Conservation (phyloP, 495 filamentous ascomycete genomes). For the Talaromyces trachyspermus region DNA sequence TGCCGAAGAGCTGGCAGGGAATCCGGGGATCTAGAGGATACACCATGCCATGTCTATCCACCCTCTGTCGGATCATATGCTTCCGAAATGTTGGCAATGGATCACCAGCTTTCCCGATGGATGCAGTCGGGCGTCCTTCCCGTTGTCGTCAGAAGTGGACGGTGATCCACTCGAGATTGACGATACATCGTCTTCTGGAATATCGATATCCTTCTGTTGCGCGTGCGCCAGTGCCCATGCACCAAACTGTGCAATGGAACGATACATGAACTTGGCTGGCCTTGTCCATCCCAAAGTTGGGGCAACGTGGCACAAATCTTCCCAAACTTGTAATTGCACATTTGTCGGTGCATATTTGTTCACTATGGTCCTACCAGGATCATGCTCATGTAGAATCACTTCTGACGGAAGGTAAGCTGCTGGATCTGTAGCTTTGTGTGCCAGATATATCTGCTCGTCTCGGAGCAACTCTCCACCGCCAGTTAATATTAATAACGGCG, state of each 20-base stretch:
- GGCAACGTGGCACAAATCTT: conserved; percentile 85
- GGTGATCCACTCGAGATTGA: conserved; percentile 54
- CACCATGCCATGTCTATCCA: conserved; percentile 68
- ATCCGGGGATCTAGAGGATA: conserved; percentile 54
- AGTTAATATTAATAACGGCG: conserved; percentile 75
- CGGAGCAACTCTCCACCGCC: conserved; percentile 83
- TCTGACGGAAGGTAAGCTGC: conserved; percentile 62
- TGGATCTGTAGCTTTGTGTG: conserved; percentile 87
- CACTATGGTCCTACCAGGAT: conserved; percentile 46
- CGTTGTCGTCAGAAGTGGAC: conserved; percentile 36
- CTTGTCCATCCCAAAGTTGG: conserved; percentile 84
- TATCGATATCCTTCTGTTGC: conserved; percentile 70
- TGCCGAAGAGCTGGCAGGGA: conserved; percentile 58
- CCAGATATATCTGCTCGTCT: conserved; percentile 91
- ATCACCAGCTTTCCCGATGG: conserved; percentile 75
- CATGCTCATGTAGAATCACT: conserved; percentile 55
- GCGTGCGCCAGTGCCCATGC: conserved; percentile 83
- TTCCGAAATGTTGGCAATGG: conserved; percentile 66
- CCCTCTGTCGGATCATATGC: conserved; percentile 85
- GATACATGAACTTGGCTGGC: conserved; percentile 94
- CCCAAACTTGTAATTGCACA: conserved; percentile 96
- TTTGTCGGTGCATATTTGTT: conserved; percentile 70
- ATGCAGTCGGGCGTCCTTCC: conserved; percentile 19
- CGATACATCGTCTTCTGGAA: conserved; percentile 68
- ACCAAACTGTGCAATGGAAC: conserved; percentile 82